Evolutionary conservation across 2,329 filamentous ascomycete species (phyloP).

Genomic region (Neofusicoccum sp.): DNA sequence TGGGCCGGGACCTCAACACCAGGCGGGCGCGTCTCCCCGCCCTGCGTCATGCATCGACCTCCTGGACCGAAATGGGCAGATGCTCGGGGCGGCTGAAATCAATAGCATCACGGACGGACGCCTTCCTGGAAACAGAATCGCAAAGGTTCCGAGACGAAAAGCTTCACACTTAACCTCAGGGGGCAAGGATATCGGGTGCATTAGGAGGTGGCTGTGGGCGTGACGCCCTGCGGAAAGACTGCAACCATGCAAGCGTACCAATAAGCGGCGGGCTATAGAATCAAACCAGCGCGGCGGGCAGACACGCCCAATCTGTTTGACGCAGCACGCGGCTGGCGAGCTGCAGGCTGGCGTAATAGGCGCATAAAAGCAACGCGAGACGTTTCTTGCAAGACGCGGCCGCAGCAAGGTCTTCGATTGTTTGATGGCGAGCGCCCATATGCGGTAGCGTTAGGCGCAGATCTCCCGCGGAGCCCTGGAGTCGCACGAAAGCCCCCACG

Average conservation of each 20-base stretch:
- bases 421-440: conserved; percentile 9
- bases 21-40: neutral
- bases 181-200: conserved; percentile 9
- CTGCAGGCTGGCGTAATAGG: neutral
- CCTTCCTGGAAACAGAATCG: conserved; percentile 4
- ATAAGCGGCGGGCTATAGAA: neutral
- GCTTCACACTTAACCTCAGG: conserved; percentile 4
- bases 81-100: neutral
- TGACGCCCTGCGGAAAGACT: neutral
- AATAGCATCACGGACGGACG: conserved; percentile 9
- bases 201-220: conserved; percentile 14
- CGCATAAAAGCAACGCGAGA: neutral
- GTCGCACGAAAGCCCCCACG: conserved; percentile 15
- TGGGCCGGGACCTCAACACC: neutral
- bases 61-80: neutral
- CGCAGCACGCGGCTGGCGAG: neutral
- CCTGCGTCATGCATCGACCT: neutral
- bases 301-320: neutral
- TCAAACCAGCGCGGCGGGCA: neutral
- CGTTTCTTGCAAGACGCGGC: neutral
- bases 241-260: neutral
- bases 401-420: neutral
- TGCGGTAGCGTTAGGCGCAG: conserved; percentile 18
- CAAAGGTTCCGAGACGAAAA: neutral
- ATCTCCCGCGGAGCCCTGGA: conserved; percentile 18